phyloP scores from a whole-genome alignment of 139 green algal genomes.

The Tetraselmis chui region DNA sequence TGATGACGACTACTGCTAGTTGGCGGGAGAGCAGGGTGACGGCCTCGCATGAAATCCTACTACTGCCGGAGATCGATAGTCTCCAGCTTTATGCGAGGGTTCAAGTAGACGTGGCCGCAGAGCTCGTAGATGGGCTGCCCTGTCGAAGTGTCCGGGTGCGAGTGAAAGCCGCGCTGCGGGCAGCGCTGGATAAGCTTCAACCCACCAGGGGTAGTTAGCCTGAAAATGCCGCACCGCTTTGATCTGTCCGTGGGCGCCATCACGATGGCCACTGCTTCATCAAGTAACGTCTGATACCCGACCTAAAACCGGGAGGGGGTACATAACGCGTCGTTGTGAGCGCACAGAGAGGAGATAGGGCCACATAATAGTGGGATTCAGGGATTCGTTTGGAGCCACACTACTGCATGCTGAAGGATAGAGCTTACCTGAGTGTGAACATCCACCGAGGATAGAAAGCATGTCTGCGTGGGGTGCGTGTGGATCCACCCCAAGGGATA shows the following conservation, averaged over 20 bases:
- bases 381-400: no score
- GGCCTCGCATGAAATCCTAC: no score
- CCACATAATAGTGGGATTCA: no score
- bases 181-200: slow-evolving; percentile 84
- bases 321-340: no score
- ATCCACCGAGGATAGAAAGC: slow-evolving; percentile 93
- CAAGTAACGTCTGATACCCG: slow-evolving; percentile 76
- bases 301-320: no score
- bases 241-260: slow-evolving; percentile 73
- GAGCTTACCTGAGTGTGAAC: slow-evolving; percentile 74
- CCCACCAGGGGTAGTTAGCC: slow-evolving; percentile 80
- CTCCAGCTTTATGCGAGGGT: slow-evolving; percentile 60
- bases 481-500: slow-evolving; percentile 90
- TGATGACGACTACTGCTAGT: no score
- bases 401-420: no score
- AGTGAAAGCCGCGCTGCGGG: slow-evolving; percentile 80
- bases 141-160: slow-evolving; percentile 57
- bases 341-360: no score
- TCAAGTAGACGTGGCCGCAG: slow-evolving; percentile 87
- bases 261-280: slow-evolving; percentile 92
- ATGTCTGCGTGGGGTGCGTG: slow-evolving; percentile 92
- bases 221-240: slow-evolving; percentile 78
- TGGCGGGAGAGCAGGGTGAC: no score
- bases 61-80: slow-evolving; percentile 72
- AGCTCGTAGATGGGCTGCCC: slow-evolving; percentile 87